Conservation (phyloP, 2,329 filamentous ascomycete genomes). For the Metarhizium humberi region DNA sequence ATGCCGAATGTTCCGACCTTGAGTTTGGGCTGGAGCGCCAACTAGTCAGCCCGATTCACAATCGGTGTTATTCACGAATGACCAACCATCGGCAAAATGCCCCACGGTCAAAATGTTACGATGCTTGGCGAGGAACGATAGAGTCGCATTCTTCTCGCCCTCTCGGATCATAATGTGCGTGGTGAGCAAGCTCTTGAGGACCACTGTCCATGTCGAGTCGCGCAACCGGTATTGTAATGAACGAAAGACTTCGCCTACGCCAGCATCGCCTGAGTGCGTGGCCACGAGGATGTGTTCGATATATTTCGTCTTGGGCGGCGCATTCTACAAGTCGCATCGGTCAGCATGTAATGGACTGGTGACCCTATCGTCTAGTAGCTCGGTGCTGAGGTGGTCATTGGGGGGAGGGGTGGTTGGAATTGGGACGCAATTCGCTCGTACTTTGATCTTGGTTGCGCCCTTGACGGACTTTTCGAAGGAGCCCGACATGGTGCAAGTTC, state of each 20-base stretch:
- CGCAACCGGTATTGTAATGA: slow-evolving; percentile 79
- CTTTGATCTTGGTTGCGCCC: slow-evolving; percentile 97
- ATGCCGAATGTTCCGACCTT: slow-evolving; percentile 87
- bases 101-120: slow-evolving; percentile 79
- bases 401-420: background rate
- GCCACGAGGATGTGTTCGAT: slow-evolving; percentile 96
- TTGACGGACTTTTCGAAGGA: slow-evolving; percentile 99
- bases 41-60: background rate
- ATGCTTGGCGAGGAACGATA: slow-evolving; percentile 75
- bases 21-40: slow-evolving; percentile 63
- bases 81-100: slow-evolving; percentile 82
- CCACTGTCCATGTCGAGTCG: slow-evolving; percentile 98
- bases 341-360: background rate
- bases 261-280: slow-evolving; percentile 88
- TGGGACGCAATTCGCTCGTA: slow-evolving; percentile 22
- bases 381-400: background rate
- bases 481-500: slow-evolving; percentile 53
- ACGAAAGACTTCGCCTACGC: slow-evolving; percentile 91
- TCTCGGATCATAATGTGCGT: slow-evolving; percentile 97
- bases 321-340: slow-evolving; percentile 49
- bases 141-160: slow-evolving; percentile 78
- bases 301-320: slow-evolving; percentile 97
- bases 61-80: background rate
- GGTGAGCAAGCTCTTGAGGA: slow-evolving; percentile 95
- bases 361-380: background rate